Evolutionary conservation across 495 filamentous ascomycete species (phyloP).

Genomic region (Podospora fimiseda): DNA sequence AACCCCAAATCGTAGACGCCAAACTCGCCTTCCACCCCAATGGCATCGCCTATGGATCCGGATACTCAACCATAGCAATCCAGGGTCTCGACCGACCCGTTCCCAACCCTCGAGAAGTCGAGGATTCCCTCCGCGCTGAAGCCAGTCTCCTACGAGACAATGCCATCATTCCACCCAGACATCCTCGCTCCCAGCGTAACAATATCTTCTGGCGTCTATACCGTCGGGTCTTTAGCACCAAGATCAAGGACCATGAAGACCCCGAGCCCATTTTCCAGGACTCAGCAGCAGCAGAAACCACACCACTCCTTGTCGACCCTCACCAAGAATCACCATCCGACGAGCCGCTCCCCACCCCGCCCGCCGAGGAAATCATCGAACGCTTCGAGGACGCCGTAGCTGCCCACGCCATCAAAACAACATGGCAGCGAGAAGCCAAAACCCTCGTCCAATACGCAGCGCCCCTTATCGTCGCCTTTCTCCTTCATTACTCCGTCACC

Average conservation of each 20-base stretch:
- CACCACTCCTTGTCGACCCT: constrained; percentile 36
- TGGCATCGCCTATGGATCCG: constrained; percentile 56
- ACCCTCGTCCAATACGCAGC: constrained; percentile 51
- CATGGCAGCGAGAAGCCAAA: constrained; percentile 75
- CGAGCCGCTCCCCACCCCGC: constrained; percentile 5
- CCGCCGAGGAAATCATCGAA: constrained; percentile 29
- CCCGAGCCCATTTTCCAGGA: constrained; percentile 30
- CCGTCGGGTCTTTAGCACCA: constrained; percentile 37
- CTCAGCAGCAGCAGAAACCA: constrained; percentile 27
- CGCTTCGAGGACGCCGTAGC: constrained; percentile 72
- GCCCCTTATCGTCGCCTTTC: constrained; percentile 60
- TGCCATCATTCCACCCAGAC: constrained; percentile 59
- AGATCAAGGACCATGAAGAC: constrained; percentile 49
- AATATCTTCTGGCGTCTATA: constrained; percentile 25
- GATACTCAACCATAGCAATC: constrained; percentile 35
- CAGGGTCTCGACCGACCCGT: constrained; percentile 50
- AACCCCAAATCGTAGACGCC: constrained; percentile 25
- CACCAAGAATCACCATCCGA: not conserved
- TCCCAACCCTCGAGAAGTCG: constrained; percentile 44
- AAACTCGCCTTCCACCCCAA: constrained; percentile 62
- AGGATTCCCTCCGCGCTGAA: constrained; percentile 62
- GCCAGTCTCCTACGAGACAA: constrained; percentile 71
- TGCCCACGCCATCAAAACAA: constrained; percentile 68
- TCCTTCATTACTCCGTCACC: constrained; percentile 67
- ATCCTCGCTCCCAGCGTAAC: constrained; percentile 24